Evolutionary conservation across 805 yeast species (phyloP).

Genomic region (Schwanniomyces sp.): DNA sequence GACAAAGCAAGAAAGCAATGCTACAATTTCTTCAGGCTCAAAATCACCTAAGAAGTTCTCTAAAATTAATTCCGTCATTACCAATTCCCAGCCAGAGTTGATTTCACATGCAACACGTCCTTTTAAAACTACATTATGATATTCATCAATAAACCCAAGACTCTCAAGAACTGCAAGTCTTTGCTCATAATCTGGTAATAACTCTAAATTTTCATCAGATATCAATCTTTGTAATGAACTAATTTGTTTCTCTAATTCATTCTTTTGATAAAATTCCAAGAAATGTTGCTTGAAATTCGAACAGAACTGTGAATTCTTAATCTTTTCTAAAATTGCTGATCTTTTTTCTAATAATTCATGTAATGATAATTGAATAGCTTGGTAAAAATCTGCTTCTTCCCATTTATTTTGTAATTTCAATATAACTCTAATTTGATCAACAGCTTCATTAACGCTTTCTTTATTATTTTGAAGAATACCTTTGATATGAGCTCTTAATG

Average conservation of each 20-base stretch:
- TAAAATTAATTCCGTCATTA: constrained; percentile 82
- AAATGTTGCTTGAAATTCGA: constrained; percentile 47
- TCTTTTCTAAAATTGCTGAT: constrained; percentile 25
- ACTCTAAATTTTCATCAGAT: constrained; percentile 84
- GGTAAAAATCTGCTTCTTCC: constrained; percentile 43
- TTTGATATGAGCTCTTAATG: constrained; percentile 30
- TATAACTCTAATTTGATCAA: constrained; percentile 31
- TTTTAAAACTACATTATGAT: constrained; percentile 76
- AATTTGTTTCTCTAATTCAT: constrained; percentile 49
- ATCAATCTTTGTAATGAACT: constrained; percentile 57
- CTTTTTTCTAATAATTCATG: constrained; percentile 41
- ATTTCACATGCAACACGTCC: constrained; percentile 95
- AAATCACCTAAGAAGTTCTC: constrained; percentile 92
- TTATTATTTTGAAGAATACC: constrained; percentile 35
- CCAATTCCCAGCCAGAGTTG: constrained; percentile 87
- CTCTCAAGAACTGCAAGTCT: constrained; percentile 74
- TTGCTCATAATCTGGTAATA: constrained; percentile 92
- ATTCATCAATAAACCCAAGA: constrained; percentile 77
- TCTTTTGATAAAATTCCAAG: constrained; percentile 45
- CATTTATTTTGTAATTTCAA: constrained; percentile 40
- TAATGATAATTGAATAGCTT: constrained; percentile 29
- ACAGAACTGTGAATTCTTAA: constrained; percentile 33
- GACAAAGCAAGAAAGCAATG: constrained; percentile 85
- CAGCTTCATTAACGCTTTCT: constrained; percentile 35
- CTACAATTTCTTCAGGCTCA: constrained; percentile 97